Evolutionary conservation across 441 rosid genomes (phyloP).

Genomic region (Brassica balearica): DNA sequence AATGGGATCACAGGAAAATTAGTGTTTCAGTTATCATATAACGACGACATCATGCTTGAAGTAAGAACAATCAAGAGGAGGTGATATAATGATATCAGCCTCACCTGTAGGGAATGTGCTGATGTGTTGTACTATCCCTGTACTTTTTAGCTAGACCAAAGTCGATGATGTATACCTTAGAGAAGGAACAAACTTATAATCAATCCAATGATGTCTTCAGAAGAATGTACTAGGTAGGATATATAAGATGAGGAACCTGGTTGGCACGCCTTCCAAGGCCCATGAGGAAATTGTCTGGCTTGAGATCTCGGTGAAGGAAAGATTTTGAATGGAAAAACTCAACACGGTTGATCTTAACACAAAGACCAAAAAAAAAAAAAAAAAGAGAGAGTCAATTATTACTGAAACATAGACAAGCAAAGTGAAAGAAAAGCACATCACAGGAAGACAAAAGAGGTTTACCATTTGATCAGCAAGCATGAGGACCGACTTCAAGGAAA

Average conservation of each 20-base stretch:
- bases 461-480: constrained; percentile 99
- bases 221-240: neutral
- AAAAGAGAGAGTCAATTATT: neutral
- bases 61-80: constrained; percentile 13
- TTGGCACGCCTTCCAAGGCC: constrained; percentile 95
- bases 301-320: constrained; percentile 92
- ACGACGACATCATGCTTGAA: neutral
- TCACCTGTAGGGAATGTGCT: constrained; percentile 94
- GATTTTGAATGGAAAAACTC: constrained; percentile 91
- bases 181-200: neutral
- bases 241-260: constrained; percentile 55
- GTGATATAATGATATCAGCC: constrained; percentile 15
- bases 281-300: constrained; percentile 98
- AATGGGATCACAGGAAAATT: neutral
- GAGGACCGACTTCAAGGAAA: constrained; percentile 87
- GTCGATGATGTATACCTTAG: constrained; percentile 87
- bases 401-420: neutral
- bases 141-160: constrained; percentile 97
- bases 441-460: constrained; percentile 17
- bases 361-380: constrained; percentile 9
- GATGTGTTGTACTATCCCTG: constrained; percentile 81
- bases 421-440: neutral
- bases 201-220: constrained; percentile 2
- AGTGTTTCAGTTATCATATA: neutral
- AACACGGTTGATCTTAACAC: constrained; percentile 80